phyloP scores from a whole-genome alignment of 2,329 filamentous ascomycete species.

The Xylaria sp. region DNA sequence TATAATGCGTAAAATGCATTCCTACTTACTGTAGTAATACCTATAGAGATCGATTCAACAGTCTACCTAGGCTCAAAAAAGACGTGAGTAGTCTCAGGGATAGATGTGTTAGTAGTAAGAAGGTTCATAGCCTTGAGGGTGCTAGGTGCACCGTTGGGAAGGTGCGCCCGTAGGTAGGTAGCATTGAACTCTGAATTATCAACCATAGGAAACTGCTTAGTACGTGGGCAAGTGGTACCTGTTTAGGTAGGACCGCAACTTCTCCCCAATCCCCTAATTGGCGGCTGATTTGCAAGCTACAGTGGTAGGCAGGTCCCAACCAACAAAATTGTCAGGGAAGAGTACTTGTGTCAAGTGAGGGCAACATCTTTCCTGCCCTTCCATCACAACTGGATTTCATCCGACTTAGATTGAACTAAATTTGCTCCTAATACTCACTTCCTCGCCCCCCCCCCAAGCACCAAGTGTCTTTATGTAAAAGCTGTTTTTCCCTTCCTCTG shows the following conservation, averaged over 20 bases:
- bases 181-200: no score
- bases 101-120: no score
- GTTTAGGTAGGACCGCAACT: conserved; percentile 8
- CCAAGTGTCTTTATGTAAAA: neutral
- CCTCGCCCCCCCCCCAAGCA: neutral
- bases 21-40: no score
- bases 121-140: no score
- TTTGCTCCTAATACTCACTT: neutral
- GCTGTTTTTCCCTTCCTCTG: no score
- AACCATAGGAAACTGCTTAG: no score
- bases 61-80: no score
- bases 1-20: neutral
- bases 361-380: neutral
- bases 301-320: neutral
- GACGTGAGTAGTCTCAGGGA: no score
- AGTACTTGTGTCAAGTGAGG: neutral
- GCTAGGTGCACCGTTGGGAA: no score
- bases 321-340: conserved; percentile 2
- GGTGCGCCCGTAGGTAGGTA: no score
- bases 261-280: neutral
- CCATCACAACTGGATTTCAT: neutral
- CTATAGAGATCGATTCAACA: no score
- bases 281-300: neutral
- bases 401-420: neutral
- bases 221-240: no score